Evolutionary conservation across 129 eudicot species (phyloP).

Genomic region (sunflower (Helianthus annuus)): HanXRQr2.0-SUNRISE NC_035433.2:131960181-131960680

Average conservation of each 20-base stretch:
- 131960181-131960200: slow-evolving; percentile 77
- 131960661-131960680: too few relatives aligned
- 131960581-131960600: slow-evolving; percentile 92
- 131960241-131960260: slow-evolving; percentile 90
- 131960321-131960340: neutral
- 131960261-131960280: slow-evolving; percentile 80
- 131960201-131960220: slow-evolving; percentile 89
- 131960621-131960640: slow-evolving; percentile 79
- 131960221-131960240: slow-evolving; percentile 58
- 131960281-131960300: slow-evolving; percentile 99
- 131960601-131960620: slow-evolving; percentile 86
- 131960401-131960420: slow-evolving; percentile 89
- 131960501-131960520: slow-evolving; percentile 85
- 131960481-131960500: slow-evolving; percentile 86
- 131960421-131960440: slow-evolving; percentile 62
- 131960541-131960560: slow-evolving; percentile 88
- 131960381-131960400: slow-evolving; percentile 73
- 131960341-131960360: neutral
- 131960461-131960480: slow-evolving; percentile 82
- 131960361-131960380: slow-evolving; percentile 53
- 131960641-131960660: slow-evolving; percentile 10
- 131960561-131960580: slow-evolving; percentile 88
- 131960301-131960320: slow-evolving; percentile 28
- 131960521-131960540: slow-evolving; percentile 93
- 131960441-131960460: slow-evolving; percentile 84